Percentiles rank a stretch among this genome's conserved stretches.
Conservation (phyloP, 1,284 basidiomycete genomes). For the Cryptococcus depauperatus region DNA sequence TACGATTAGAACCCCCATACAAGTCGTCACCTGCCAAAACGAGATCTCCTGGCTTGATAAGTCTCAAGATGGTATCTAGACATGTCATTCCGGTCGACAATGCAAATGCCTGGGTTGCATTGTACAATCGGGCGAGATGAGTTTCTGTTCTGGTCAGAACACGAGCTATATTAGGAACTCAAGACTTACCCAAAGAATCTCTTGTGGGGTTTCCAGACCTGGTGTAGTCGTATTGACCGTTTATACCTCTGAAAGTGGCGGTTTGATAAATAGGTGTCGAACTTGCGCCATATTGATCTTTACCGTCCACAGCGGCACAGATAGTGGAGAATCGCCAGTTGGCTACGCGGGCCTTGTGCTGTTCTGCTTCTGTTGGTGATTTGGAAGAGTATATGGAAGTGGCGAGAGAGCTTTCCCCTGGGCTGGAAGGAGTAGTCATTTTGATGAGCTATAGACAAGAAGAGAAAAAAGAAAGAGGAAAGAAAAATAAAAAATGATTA, state of each 20-base stretch:
- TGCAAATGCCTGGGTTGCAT: slow-evolving; percentile 75
- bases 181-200: slow-evolving; percentile 71
- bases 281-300: slow-evolving; percentile 92
- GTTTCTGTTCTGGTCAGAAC: slow-evolving; percentile 54
- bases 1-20: slow-evolving; percentile 95
- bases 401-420: slow-evolving; percentile 24
- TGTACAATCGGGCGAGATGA: slow-evolving; percentile 89
- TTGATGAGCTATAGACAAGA: background rate
- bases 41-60: slow-evolving; percentile 89
- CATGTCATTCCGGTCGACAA: slow-evolving; percentile 98
- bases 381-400: slow-evolving; percentile 25
- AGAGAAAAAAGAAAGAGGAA: slow-evolving; percentile 1
- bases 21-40: slow-evolving; percentile 95
- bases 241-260: slow-evolving; percentile 94
- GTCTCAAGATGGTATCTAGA: slow-evolving; percentile 85
- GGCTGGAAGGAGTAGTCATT: slow-evolving; percentile 27
- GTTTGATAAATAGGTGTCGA: slow-evolving; percentile 97
- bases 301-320: slow-evolving; percentile 81
- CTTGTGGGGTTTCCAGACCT: slow-evolving; percentile 95
- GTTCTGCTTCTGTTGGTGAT: slow-evolving; percentile 27
- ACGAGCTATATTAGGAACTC: background rate
- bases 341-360: slow-evolving; percentile 23
- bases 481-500: too few species aligned
- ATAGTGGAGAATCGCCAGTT: slow-evolving; percentile 42
- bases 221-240: slow-evolving; percentile 80